phyloP scores from a whole-genome alignment of 345 rosid genomes.

The Eucalyptus globulus region DNA sequence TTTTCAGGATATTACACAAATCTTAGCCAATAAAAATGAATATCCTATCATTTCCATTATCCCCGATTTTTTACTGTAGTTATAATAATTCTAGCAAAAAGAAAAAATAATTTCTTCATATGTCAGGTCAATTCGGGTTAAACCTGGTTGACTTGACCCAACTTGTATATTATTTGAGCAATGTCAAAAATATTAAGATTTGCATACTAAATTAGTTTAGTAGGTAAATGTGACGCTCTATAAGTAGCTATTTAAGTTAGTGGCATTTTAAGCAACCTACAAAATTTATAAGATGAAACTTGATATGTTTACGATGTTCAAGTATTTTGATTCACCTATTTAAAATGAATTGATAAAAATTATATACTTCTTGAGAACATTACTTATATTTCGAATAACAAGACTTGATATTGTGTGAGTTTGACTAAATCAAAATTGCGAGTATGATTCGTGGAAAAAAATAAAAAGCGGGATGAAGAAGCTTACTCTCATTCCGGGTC shows the following conservation, averaged over 20 bases:
- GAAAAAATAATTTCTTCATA: background rate
- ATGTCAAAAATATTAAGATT: background rate
- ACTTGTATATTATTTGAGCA: background rate
- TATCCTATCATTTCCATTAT: background rate
- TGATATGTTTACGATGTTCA: background rate
- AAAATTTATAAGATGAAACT: background rate
- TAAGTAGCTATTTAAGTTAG: background rate
- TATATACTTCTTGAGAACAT: background rate
- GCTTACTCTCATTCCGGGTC: background rate
- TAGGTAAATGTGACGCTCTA: background rate
- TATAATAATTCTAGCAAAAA: background rate
- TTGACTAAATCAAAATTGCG: background rate
- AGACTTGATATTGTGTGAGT: background rate
- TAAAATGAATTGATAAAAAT: background rate
- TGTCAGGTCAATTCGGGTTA: background rate
- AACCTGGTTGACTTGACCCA: background rate
- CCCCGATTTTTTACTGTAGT: background rate
- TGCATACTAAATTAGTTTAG: too few species aligned
- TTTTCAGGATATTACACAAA: background rate
- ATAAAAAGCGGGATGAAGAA: background rate
- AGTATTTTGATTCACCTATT: background rate
- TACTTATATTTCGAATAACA: background rate
- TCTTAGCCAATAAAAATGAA: background rate
- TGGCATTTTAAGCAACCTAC: background rate
- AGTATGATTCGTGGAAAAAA: background rate